phyloP scores from a whole-genome alignment of 2,329 filamentous ascomycete genomes.

The Sporothrix curviconia region DNA sequence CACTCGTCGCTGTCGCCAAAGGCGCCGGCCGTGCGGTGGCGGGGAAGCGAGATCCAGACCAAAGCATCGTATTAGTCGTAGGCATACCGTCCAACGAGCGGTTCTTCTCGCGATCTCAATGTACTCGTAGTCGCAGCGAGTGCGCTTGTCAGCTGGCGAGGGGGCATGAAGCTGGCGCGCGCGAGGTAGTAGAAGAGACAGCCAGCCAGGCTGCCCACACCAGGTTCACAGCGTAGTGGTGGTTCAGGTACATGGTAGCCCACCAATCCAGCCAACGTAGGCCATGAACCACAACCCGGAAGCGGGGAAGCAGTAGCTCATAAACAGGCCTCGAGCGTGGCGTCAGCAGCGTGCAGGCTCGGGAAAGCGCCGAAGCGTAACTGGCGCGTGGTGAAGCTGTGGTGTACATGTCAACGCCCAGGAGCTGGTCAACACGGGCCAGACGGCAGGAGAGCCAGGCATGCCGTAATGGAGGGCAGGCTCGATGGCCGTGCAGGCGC shows the following conservation, averaged over 20 bases:
- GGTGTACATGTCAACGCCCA: slow-evolving; percentile 88
- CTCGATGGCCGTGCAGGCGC: slow-evolving; percentile 80
- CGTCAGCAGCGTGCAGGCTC: slow-evolving; percentile 82
- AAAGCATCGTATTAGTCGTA: slow-evolving; percentile 38
- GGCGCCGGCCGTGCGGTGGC: slow-evolving; percentile 22
- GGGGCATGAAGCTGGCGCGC: slow-evolving; percentile 73
- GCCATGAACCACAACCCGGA: slow-evolving; percentile 72
- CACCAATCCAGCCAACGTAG: slow-evolving; percentile 96
- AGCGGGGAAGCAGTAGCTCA: slow-evolving; percentile 82
- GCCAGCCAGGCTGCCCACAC: slow-evolving; percentile 73
- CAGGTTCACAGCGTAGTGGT: slow-evolving; percentile 93
- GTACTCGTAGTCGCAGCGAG: slow-evolving; percentile 93
- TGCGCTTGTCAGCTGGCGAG: slow-evolving; percentile 74
- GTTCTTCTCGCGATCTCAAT: slow-evolving; percentile 64
- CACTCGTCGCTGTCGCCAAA: slow-evolving; percentile 71
- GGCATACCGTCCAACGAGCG: slow-evolving; percentile 33
- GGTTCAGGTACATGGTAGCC: slow-evolving; percentile 96
- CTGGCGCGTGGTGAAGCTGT: slow-evolving; percentile 86
- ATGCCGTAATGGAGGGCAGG: slow-evolving; percentile 93
- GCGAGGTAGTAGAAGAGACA: slow-evolving; percentile 76
- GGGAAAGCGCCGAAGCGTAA: slow-evolving; percentile 94
- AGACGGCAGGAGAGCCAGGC: slow-evolving; percentile 79
- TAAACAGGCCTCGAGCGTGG: slow-evolving; percentile 87
- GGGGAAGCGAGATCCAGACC: slow-evolving; percentile 40
- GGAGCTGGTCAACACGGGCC: slow-evolving; percentile 79